Conservation (phyloP, 768 basidiomycete genomes). For the Chlorophyllum brunneum region DNA sequence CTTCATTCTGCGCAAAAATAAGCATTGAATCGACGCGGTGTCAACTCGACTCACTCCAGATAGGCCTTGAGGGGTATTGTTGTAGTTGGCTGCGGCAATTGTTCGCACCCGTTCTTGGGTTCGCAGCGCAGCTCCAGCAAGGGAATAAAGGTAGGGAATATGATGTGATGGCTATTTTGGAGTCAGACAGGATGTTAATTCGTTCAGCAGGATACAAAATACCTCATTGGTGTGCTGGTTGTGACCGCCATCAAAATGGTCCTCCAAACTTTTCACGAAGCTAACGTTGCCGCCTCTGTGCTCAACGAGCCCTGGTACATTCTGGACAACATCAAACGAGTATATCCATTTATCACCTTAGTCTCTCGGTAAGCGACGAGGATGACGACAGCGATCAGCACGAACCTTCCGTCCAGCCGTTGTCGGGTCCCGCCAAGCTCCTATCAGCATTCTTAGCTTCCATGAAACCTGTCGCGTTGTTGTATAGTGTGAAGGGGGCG, state of each 20-base stretch:
- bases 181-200: neutral
- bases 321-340: conserved; percentile 75
- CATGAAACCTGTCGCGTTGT: conserved; percentile 71
- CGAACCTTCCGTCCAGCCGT: conserved; percentile 77
- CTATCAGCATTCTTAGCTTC: conserved; percentile 69
- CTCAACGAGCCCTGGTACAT: conserved; percentile 55
- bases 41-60: conserved; percentile 49
- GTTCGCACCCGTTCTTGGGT: conserved; percentile 64
- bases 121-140: conserved; percentile 65
- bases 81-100: conserved; percentile 61
- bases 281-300: conserved; percentile 60
- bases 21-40: neutral
- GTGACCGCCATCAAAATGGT: conserved; percentile 53
- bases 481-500: conserved; percentile 62
- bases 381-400: neutral
- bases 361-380: neutral
- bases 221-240: conserved; percentile 84
- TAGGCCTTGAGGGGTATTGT: conserved; percentile 62
- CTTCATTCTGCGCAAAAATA: conserved; percentile 59
- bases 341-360: conserved; percentile 56
- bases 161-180: conserved; percentile 68
- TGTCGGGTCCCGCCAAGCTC: conserved; percentile 63
- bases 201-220: neutral
- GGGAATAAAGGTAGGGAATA: conserved; percentile 75
- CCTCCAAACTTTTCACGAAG: conserved; percentile 66